Evolutionary conservation across 1,139 yeast species (phyloP).

Genomic region (Diutina siamensis): DNA sequence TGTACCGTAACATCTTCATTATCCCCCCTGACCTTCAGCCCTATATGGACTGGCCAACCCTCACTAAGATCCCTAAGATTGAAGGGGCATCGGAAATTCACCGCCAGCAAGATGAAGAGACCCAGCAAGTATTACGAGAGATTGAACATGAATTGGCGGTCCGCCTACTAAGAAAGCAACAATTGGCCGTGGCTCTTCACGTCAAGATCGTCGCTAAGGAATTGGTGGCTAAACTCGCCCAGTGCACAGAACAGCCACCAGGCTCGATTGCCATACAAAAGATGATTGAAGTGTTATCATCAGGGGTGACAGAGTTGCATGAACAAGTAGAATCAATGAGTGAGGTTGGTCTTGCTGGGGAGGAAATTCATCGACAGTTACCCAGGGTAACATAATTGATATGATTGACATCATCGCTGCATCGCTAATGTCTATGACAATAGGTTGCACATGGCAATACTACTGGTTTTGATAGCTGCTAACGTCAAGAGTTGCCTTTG

Average conservation of each 20-base stretch:
- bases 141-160: background rate
- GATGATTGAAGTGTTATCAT: background rate
- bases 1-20: slow-evolving; percentile 3
- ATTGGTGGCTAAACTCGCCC: background rate
- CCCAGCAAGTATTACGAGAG: background rate
- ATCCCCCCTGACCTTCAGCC: background rate
- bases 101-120: background rate
- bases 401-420: no score
- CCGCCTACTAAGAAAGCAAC: background rate
- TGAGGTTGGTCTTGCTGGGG: background rate
- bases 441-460: no score
- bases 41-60: background rate
- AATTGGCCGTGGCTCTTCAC: background rate
- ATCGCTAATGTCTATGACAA: no score
- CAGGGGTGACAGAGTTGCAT: background rate
- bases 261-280: no score
- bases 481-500: no score
- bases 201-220: background rate
- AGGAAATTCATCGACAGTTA: background rate
- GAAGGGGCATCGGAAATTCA: background rate
- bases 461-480: no score
- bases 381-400: no score
- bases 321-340: background rate
- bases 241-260: background rate
- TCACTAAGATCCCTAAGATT: background rate